These are phyloP conservation scores for Colletotrichum eremochloae DNA, from an alignment of 2,329 filamentous ascomycete species.

Conservation along the genomic window DNA sequence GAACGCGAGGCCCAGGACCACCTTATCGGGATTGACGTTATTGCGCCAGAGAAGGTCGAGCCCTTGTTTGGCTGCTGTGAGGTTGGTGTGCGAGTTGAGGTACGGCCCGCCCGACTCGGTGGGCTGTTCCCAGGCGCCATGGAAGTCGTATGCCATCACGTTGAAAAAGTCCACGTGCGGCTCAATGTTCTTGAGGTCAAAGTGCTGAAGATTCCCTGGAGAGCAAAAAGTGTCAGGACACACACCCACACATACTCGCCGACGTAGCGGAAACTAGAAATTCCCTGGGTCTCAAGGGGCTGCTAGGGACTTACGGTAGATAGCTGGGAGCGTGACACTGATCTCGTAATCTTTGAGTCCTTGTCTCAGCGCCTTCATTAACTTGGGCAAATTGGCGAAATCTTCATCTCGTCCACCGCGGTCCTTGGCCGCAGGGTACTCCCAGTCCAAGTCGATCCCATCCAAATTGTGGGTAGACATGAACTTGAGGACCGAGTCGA, in stretches of 20 bases:
- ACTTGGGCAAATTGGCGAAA: constrained; percentile 48
- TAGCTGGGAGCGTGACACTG: constrained; percentile 32
- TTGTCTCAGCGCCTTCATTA: constrained; percentile 43
- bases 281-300: not conserved
- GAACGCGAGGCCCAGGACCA: constrained; percentile 60
- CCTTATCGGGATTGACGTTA: constrained; percentile 54
- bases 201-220: constrained; percentile 42
- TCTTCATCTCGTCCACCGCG: constrained; percentile 54
- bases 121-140: constrained; percentile 48
- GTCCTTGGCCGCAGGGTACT: constrained; percentile 51
- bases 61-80: constrained; percentile 58
- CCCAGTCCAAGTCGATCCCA: constrained; percentile 62
- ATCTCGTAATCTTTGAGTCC: constrained; percentile 43
- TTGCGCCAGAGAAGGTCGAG: constrained; percentile 63
- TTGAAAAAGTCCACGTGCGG: constrained; percentile 56
- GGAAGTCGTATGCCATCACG: constrained; percentile 44
- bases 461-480: constrained; percentile 58
- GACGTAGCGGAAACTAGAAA: not conserved
- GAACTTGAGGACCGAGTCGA: constrained; percentile 54
- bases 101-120: constrained; percentile 28
- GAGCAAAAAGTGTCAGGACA: not conserved
- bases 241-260: not conserved
- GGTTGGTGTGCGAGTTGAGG: constrained; percentile 48
- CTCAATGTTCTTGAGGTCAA: constrained; percentile 44
- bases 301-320: not conserved